phyloP scores from a whole-genome alignment of 1,139 yeast species.

The Taphrina sp. region DNA sequence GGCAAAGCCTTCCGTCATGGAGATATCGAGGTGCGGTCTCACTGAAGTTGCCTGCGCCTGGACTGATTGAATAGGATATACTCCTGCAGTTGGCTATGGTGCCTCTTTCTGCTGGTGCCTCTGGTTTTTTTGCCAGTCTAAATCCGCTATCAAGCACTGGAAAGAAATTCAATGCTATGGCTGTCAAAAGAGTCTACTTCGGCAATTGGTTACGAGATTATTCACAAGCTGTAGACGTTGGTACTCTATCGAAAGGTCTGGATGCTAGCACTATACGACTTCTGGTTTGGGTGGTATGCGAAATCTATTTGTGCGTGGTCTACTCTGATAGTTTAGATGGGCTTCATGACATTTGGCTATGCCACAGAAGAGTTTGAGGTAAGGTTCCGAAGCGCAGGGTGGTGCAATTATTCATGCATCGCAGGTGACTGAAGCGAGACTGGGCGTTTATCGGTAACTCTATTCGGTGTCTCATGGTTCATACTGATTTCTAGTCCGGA shows the following conservation, averaged over 20 bases:
- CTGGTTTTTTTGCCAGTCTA: slow-evolving; percentile 37
- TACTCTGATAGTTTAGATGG: slow-evolving; percentile 28
- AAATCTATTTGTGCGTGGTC: not conserved
- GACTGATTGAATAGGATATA: slow-evolving; percentile 34
- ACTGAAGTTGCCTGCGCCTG: not conserved
- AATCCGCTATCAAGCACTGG: slow-evolving; percentile 35
- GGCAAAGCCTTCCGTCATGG: slow-evolving; percentile 41
- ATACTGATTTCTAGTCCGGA: too few species aligned
- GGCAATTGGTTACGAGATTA: slow-evolving; percentile 42
- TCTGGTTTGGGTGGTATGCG: slow-evolving; percentile 38
- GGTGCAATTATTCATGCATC: not conserved
- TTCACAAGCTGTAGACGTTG: slow-evolving; percentile 42
- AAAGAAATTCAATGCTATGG: slow-evolving; percentile 39
- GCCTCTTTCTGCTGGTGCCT: slow-evolving; percentile 35
- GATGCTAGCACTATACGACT: slow-evolving; percentile 39
- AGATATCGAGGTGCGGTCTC: slow-evolving; percentile 38
- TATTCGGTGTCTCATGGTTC: too few species aligned
- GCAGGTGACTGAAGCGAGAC: slow-evolving; percentile 40
- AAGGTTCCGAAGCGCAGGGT: too few species aligned
- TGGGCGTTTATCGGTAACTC: slow-evolving; percentile 40
- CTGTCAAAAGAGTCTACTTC: slow-evolving; percentile 40
- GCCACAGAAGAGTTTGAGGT: slow-evolving; percentile 41
- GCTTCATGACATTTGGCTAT: slow-evolving; percentile 41
- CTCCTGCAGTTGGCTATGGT: slow-evolving; percentile 38
- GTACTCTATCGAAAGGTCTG: slow-evolving; percentile 39